These are phyloP conservation scores for Chlorella sp. DNA, from an alignment of 139 green algal genomes.

Conservation along the genomic window DNA sequence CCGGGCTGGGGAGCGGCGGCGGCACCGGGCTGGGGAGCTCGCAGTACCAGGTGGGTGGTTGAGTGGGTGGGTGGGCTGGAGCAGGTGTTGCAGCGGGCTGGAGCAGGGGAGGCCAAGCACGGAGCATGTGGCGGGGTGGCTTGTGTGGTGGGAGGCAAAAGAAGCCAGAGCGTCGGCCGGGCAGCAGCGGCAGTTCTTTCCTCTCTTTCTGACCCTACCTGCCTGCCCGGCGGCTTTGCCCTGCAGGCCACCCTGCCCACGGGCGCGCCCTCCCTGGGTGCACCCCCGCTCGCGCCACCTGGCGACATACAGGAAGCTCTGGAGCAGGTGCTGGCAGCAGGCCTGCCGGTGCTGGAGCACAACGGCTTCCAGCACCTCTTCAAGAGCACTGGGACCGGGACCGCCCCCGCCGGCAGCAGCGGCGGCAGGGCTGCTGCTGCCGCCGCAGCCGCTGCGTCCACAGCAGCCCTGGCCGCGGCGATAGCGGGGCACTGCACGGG, in stretches of 20 bases:
- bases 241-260: background rate
- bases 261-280: background rate
- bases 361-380: slow-evolving; percentile 12
- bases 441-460: background rate
- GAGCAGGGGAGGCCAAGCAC: no score
- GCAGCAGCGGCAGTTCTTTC: no score
- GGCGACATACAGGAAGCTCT: background rate
- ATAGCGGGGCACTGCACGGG: background rate
- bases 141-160: no score
- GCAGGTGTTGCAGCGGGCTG: no score
- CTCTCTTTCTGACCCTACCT: background rate
- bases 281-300: background rate
- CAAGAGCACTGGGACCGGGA: no score
- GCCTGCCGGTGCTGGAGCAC: slow-evolving; percentile 25
- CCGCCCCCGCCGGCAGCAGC: background rate
- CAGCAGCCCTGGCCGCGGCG: background rate
- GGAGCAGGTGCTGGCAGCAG: background rate
- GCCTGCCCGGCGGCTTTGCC: background rate
- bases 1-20: background rate
- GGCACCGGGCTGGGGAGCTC: no score
- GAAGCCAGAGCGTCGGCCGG: no score
- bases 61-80: background rate
- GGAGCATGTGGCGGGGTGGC: no score
- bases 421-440: background rate
- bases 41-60: no score